Evolutionary conservation across 805 yeast species (phyloP).

Genomic region (Cyberlindnera euphorbiae): DNA sequence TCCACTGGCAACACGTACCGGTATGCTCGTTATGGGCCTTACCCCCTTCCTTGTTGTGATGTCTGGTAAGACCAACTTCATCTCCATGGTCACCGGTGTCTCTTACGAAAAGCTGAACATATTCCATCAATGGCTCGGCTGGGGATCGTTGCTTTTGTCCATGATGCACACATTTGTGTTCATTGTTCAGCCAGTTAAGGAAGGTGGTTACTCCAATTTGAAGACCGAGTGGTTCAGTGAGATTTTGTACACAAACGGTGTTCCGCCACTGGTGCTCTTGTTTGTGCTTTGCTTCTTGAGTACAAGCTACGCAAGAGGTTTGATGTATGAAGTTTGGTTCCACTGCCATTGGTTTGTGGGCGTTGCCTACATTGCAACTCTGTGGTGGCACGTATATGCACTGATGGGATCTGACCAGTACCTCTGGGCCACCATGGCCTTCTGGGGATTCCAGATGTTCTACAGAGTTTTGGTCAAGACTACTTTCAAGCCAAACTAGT

Average conservation of each 20-base stretch:
- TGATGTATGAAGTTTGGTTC: slow-evolving; percentile 42
- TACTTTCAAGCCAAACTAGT: slow-evolving; percentile 38
- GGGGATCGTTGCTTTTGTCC: slow-evolving; percentile 40
- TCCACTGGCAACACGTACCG: slow-evolving; percentile 52
- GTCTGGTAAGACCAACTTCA: slow-evolving; percentile 49
- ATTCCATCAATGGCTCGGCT: slow-evolving; percentile 38
- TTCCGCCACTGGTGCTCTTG: slow-evolving; percentile 44
- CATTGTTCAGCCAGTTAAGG: slow-evolving; percentile 36
- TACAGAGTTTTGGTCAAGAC: slow-evolving; percentile 44
- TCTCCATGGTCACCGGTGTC: slow-evolving; percentile 46
- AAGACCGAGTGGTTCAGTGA: slow-evolving; percentile 22
- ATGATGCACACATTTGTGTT: slow-evolving; percentile 50
- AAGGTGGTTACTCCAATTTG: slow-evolving; percentile 42
- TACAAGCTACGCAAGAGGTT: slow-evolving; percentile 35
- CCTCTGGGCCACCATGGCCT: slow-evolving; percentile 45
- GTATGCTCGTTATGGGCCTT: slow-evolving; percentile 44
- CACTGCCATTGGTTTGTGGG: slow-evolving; percentile 53
- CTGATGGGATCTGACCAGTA: slow-evolving; percentile 35
- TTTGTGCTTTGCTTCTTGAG: slow-evolving; percentile 40
- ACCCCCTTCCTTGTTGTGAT: slow-evolving; percentile 46
- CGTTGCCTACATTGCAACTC: slow-evolving; percentile 41
- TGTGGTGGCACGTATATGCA: slow-evolving; percentile 40
- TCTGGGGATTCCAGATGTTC: slow-evolving; percentile 45
- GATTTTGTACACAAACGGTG: slow-evolving; percentile 34
- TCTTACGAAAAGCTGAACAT: slow-evolving; percentile 51